Percentiles rank a stretch among this genome's conserved stretches.
These are phyloP conservation scores for Circinella minor DNA, from an alignment of 371 early-diverging fungal species.

Conservation along the genomic window DNA sequence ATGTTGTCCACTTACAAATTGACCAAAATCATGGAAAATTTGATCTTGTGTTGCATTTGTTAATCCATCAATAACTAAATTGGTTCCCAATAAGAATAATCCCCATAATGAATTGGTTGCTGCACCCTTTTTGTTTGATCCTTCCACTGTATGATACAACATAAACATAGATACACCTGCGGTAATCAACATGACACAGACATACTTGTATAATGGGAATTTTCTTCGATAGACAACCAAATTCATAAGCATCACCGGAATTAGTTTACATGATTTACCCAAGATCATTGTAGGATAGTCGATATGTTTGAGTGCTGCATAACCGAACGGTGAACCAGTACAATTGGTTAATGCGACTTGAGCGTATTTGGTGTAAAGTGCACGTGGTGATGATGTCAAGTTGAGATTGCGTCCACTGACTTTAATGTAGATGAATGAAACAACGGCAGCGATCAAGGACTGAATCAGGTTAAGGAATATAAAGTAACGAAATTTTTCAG, in stretches of 20 bases:
- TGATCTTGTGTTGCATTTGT: slow-evolving; percentile 98
- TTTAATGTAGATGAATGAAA: slow-evolving; percentile 76
- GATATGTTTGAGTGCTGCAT: slow-evolving; percentile 90
- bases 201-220: slow-evolving; percentile 84
- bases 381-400: slow-evolving; percentile 39
- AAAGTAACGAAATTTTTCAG: slow-evolving; percentile 82
- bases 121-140: slow-evolving; percentile 35
- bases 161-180: slow-evolving; percentile 93
- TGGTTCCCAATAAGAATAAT: slow-evolving; percentile 79
- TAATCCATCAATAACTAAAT: slow-evolving; percentile 92
- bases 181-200: slow-evolving; percentile 86
- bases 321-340: slow-evolving; percentile 92
- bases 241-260: slow-evolving; percentile 97
- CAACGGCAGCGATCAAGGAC: slow-evolving; percentile 75
- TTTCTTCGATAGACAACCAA: slow-evolving; percentile 86
- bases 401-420: slow-evolving; percentile 46
- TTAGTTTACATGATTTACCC: slow-evolving; percentile 97
- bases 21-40: slow-evolving; percentile 78
- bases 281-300: slow-evolving; percentile 98
- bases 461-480: slow-evolving; percentile 90
- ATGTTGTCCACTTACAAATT: slow-evolving; percentile 77
- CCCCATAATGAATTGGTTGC: slow-evolving; percentile 75
- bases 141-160: slow-evolving; percentile 72
- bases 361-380: slow-evolving; percentile 62
- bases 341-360: slow-evolving; percentile 81